A percentile compares a stretch with the other conserved stretches of the same genome.
These are phyloP conservation scores for Panellus pusillus DNA, from an alignment of 768 basidiomycete species.

Conservation along the genomic window DNA sequence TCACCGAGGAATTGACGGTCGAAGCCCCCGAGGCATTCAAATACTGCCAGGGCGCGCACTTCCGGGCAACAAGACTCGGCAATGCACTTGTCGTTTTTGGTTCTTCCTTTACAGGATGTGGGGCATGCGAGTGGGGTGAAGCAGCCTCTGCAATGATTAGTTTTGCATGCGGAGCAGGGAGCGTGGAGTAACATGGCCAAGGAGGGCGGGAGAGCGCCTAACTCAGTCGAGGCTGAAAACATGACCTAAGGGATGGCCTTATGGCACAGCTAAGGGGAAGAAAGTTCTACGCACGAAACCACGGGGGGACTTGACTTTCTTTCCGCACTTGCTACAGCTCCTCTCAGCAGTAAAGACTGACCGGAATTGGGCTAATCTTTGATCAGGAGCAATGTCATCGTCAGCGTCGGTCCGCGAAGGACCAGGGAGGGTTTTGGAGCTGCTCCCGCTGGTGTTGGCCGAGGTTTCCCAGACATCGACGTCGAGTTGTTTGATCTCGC, in stretches of 20 bases:
- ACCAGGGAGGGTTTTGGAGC: neutral
- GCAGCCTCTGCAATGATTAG: slow-evolving; percentile 52
- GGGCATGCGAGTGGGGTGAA: slow-evolving; percentile 40
- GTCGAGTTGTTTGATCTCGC: slow-evolving; percentile 8
- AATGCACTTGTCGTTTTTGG: slow-evolving; percentile 32
- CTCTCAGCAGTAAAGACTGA: slow-evolving; percentile 37
- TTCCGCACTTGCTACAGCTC: slow-evolving; percentile 39
- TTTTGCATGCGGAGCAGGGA: slow-evolving; percentile 42
- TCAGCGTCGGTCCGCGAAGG: neutral
- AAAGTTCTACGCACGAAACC: slow-evolving; percentile 38
- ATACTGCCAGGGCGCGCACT: slow-evolving; percentile 50
- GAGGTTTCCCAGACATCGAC: slow-evolving; percentile 11
- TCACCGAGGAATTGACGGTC: slow-evolving; percentile 48
- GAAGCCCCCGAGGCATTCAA: slow-evolving; percentile 49
- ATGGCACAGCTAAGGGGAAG: neutral
- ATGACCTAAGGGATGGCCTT: slow-evolving; percentile 25
- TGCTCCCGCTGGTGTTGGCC: slow-evolving; percentile 6
- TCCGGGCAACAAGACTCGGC: slow-evolving; percentile 46
- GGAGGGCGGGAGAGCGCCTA: slow-evolving; percentile 26
- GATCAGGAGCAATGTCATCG: slow-evolving; percentile 28
- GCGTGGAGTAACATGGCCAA: slow-evolving; percentile 42
- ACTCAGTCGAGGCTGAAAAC: slow-evolving; percentile 25
- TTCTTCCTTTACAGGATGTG: slow-evolving; percentile 40
- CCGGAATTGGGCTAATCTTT: slow-evolving; percentile 32
- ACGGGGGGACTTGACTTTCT: slow-evolving; percentile 37